Evolutionary conservation across 192 early-diverging fungal species (phyloP), one percentile per base, ranked within the genome.

Genomic region (Gamsiella multidivaricata): DNA sequence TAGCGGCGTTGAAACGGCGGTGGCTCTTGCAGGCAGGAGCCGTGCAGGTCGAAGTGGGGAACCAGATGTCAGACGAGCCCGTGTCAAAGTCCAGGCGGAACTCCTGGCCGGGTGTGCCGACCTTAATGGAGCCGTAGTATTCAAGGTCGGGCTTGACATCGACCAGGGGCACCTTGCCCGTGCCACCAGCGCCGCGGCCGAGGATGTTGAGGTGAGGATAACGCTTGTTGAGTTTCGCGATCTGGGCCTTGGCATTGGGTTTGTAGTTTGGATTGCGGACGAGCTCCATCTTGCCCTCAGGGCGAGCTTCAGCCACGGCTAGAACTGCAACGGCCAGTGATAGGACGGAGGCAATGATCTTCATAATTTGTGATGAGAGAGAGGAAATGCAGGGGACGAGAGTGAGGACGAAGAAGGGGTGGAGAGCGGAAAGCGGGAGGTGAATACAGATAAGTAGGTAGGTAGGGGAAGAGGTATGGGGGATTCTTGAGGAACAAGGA

Each of bases 11-110:
- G 53, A 85, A 88, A 9, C 76, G 81, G 56, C 61, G 81, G 54
- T 88, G 83, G 11, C 59, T 54, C 15, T 59, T 47, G 58, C 87
- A 88, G 23, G 79, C 81, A 5, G 23, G 2, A 15, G 49, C 34
- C 15, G 56, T 61, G 56, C 87, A 88, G 54, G 78, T 57, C 22
- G 81, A 67, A 11, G 81, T 82, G 0, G 85, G 82, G 41, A 88
- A 70, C 87, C 87, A 88, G 31, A 87, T 76, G 51, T 88, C 87
- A 20, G 82, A 74, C 8, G 86, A 87, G 32, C 85, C 87, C 10
- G 39, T 57, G 25, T 57, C 55, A 34, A 57, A 57, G 32, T 57
- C 55, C 6, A 57, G 34, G 23, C 55, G 55, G 55, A 57, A 25
- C 2, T 32, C 1, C 55, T 57, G 32, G 6, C 25, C 55, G 12